These are phyloP conservation scores for Aspergillus intermedius DNA, from an alignment of 2,329 filamentous ascomycete genomes.

Conservation along the genomic window DNA sequence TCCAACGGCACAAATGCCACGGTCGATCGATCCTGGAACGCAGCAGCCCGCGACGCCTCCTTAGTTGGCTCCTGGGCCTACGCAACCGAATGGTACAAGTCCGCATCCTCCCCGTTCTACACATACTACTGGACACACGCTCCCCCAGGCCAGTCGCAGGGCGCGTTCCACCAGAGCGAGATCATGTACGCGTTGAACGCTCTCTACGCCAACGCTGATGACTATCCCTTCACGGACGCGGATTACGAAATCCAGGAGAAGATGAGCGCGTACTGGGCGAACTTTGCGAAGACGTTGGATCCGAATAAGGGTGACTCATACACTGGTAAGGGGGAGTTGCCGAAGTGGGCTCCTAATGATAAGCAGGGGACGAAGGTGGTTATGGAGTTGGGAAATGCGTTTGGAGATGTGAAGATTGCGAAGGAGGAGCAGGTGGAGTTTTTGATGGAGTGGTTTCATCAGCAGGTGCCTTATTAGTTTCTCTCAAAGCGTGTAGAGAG, in stretches of 20 bases:
- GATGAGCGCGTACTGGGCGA: slow-evolving; percentile 31
- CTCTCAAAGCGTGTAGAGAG: not conserved
- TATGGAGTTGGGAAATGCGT: not conserved
- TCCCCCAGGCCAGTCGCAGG: slow-evolving; percentile 28
- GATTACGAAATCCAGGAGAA: slow-evolving; percentile 25
- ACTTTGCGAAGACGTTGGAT: slow-evolving; percentile 27
- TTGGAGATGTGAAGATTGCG: not conserved
- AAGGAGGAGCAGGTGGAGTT: not conserved
- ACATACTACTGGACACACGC: slow-evolving; percentile 35
- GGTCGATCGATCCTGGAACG: slow-evolving; percentile 20
- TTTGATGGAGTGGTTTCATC: not conserved
- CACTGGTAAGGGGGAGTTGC: not conserved
- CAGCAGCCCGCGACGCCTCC: slow-evolving; percentile 19
- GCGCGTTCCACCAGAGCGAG: slow-evolving; percentile 34
- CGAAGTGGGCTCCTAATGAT: not conserved
- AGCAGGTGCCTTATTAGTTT: not conserved
- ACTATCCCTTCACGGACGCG: slow-evolving; percentile 15
- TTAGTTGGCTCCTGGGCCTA: slow-evolving; percentile 23
- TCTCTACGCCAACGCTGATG: slow-evolving; percentile 20
- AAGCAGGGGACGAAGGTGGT: not conserved
- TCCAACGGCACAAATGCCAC: slow-evolving; percentile 13
- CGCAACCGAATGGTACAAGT: slow-evolving; percentile 22
- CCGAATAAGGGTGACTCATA: slow-evolving; percentile 11
- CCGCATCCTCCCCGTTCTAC: slow-evolving; percentile 22
- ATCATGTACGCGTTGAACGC: slow-evolving; percentile 35